Evolutionary conservation across 2,329 filamentous ascomycete species (phyloP).

Genomic region (Colletotrichum aenigma): DNA sequence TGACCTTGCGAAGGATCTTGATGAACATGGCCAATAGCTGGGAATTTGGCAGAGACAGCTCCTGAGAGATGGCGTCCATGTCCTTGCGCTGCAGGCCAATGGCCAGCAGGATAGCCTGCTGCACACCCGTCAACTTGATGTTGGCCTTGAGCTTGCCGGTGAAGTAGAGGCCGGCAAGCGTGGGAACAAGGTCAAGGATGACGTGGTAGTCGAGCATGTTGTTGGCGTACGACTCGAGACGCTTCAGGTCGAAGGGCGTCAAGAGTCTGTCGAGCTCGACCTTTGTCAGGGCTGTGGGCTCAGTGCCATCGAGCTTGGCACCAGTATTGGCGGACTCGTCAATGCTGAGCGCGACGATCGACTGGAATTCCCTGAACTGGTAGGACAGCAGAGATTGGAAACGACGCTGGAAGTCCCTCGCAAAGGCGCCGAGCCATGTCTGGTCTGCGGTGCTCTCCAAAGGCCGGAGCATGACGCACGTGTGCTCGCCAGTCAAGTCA

Average conservation of each 20-base stretch:
- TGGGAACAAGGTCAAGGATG: conserved; percentile 89
- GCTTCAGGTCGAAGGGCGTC: conserved; percentile 93
- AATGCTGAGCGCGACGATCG: conserved; percentile 81
- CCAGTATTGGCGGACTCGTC: conserved; percentile 83
- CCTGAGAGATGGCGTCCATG: conserved; percentile 78
- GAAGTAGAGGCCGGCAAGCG: conserved; percentile 85
- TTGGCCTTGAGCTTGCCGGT: conserved; percentile 70
- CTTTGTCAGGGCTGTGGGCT: conserved; percentile 68
- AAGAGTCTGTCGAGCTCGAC: conserved; percentile 76
- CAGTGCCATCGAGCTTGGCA: conserved; percentile 64
- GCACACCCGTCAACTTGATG: conserved; percentile 79
- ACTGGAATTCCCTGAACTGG: conserved; percentile 84
- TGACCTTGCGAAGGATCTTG: conserved; percentile 91
- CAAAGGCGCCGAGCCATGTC: conserved; percentile 88
- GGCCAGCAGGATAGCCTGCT: conserved; percentile 86
- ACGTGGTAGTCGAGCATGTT: conserved; percentile 98
- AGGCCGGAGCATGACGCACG: conserved; percentile 93
- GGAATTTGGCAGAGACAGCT: conserved; percentile 73
- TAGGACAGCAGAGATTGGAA: conserved; percentile 91
- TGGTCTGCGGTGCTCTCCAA: conserved; percentile 71
- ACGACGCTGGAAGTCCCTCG: conserved; percentile 92
- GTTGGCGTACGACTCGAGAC: conserved; percentile 92
- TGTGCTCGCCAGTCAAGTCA: conserved; percentile 95
- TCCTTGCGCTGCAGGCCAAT: conserved; percentile 91
- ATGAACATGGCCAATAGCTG: conserved; percentile 97